A percentile compares a stretch with the other conserved stretches of the same genome.
Evolutionary conservation across 2,329 filamentous ascomycete species (phyloP).

Genomic region (Beauveria varroae): DNA sequence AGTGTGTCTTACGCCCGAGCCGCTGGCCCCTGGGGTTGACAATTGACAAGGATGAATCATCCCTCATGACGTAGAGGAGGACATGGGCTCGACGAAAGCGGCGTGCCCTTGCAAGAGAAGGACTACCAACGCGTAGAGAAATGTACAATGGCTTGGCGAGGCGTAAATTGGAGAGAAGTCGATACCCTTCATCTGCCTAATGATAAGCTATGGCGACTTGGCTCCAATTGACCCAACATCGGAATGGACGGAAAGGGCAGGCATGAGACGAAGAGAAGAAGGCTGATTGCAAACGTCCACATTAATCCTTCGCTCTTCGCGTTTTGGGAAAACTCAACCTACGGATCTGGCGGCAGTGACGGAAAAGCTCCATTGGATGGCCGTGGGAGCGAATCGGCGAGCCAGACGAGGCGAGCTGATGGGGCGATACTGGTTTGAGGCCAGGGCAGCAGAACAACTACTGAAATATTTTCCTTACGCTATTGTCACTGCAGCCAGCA

Average conservation of each 20-base stretch:
- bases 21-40: conserved; percentile 4
- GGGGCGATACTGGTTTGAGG: background rate
- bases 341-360: conserved; percentile 10
- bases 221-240: background rate
- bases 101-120: background rate
- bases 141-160: conserved; percentile 7
- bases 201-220: too few relatives aligned
- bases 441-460: background rate
- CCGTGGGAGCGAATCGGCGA: conserved; percentile 2
- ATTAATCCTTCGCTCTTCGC: background rate
- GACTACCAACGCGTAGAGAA: background rate
- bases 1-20: conserved; percentile 4
- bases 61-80: conserved; percentile 10
- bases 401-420: conserved; percentile 1
- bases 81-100: background rate
- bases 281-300: background rate
- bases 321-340: background rate
- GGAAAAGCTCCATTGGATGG: background rate
- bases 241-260: background rate
- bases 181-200: background rate
- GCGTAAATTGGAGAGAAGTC: background rate
- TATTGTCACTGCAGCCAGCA: background rate
- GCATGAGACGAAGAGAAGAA: background rate
- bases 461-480: background rate
- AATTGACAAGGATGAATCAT: conserved; percentile 7